phyloP scores from a whole-genome alignment of 345 rosid species.

The Salix brachista region DNA sequence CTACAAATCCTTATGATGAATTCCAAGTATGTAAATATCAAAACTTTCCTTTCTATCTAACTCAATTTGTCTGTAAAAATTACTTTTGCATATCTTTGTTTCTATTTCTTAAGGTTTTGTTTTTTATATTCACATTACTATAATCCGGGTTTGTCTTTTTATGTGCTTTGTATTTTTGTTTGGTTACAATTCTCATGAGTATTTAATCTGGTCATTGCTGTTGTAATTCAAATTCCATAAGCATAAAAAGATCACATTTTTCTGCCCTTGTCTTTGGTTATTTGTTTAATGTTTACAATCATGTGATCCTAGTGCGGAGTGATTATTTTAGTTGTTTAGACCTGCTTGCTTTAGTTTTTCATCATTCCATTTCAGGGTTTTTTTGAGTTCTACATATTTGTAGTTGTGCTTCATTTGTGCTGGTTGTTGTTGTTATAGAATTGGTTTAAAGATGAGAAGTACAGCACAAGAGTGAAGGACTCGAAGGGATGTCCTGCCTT shows the following conservation, averaged over 20 bases:
- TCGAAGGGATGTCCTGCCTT: constrained; percentile 76
- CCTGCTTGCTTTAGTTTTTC: background rate
- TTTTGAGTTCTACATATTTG: constrained; percentile 4
- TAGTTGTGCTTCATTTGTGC: background rate
- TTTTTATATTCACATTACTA: background rate
- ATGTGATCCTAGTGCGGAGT: too few species aligned
- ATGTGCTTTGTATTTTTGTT: background rate
- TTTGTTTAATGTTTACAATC: too few species aligned
- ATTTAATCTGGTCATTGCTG: background rate
- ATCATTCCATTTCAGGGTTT: background rate
- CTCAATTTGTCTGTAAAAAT: background rate
- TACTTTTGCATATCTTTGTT: too few species aligned
- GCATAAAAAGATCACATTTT: background rate
- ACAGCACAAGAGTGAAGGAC: constrained; percentile 76
- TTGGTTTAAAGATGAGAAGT: constrained; percentile 90
- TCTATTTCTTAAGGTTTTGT: background rate
- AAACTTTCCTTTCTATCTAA: background rate
- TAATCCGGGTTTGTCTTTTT: background rate
- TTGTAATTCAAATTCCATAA: background rate
- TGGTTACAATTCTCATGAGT: background rate
- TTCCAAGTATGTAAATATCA: constrained; percentile 41
- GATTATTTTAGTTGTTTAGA: background rate
- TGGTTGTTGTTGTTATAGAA: constrained; percentile 34
- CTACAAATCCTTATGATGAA: constrained; percentile 47
- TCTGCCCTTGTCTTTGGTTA: background rate